Percentiles rank a stretch among this genome's conserved stretches.
phyloP scores from a whole-genome alignment of 768 basidiomycete species.

The Lentinula sp. region DNA sequence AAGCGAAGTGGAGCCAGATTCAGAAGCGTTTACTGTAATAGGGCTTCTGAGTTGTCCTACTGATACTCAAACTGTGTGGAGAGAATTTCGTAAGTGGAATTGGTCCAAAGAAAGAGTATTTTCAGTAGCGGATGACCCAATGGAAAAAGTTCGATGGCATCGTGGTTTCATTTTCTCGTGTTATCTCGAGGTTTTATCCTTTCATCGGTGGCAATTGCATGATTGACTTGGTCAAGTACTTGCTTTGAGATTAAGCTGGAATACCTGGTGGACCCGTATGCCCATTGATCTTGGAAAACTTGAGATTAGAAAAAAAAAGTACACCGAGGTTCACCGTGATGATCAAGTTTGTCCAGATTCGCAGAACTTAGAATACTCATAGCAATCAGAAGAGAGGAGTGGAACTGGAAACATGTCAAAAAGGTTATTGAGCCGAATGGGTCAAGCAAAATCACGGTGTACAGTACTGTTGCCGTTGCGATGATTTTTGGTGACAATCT shows the following conservation, averaged over 20 bases:
- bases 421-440: background rate
- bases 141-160: constrained; percentile 2
- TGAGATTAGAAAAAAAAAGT: no score
- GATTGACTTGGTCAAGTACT: background rate
- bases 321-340: no score
- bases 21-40: background rate
- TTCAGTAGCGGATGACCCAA: background rate
- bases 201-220: background rate
- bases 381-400: background rate
- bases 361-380: no score
- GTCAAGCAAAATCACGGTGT: background rate
- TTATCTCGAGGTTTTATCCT: background rate
- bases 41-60: background rate
- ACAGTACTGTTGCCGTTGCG: background rate
- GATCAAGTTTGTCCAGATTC: no score
- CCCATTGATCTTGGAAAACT: background rate
- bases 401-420: background rate
- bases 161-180: background rate
- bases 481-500: background rate
- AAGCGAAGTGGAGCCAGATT: background rate
- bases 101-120: background rate
- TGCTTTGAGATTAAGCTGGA: background rate
- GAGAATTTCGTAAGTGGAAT: background rate
- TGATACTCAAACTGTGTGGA: background rate
- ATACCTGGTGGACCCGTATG: no score